Conservation (phyloP, 495 filamentous ascomycete genomes). For the Cladorrhinum samala region DNA sequence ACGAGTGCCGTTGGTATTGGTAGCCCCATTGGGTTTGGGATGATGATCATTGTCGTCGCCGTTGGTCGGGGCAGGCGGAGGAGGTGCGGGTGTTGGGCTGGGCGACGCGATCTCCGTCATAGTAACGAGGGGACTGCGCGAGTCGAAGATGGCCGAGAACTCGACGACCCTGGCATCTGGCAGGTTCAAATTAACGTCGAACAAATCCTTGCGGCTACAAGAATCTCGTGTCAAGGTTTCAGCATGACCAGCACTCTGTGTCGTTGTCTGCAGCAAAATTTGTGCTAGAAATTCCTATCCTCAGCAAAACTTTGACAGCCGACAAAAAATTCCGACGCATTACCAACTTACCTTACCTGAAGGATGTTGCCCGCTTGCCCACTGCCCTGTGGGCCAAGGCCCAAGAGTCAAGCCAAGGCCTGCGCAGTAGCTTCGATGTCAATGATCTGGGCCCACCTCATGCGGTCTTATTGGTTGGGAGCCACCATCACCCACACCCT, state of each 20-base stretch:
- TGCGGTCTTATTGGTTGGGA: too few relatives aligned
- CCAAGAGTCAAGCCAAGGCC: too few relatives aligned
- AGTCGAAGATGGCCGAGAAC: conserved; percentile 49
- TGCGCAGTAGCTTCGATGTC: too few relatives aligned
- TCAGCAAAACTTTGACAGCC: conserved; percentile 42
- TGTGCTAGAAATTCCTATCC: conserved; percentile 30
- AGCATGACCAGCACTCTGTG: conserved; percentile 48
- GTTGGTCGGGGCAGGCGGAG: conserved; percentile 21
- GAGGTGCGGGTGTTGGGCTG: conserved; percentile 35
- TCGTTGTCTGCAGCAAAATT: conserved; percentile 36
- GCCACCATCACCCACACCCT: too few relatives aligned
- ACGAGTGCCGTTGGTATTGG: not conserved
- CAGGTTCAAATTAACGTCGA: conserved; percentile 58
- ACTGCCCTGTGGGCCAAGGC: too few relatives aligned
- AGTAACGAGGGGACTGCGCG: conserved; percentile 37
- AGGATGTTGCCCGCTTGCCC: too few relatives aligned
- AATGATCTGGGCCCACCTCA: too few relatives aligned
- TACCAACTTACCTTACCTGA: conserved; percentile 22
- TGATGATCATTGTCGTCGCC: conserved; percentile 21
- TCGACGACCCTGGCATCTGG: conserved; percentile 60
- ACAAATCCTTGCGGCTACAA: conserved; percentile 47
- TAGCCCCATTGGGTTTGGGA: conserved; percentile 8
- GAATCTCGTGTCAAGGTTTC: conserved; percentile 54
- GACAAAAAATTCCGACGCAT: conserved; percentile 27
- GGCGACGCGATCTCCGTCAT: conserved; percentile 48